Percentiles rank a stretch among this genome's conserved stretches.
These are phyloP conservation scores for Pascua guehoae DNA, from an alignment of 1,284 basidiomycete species.

Conservation along the genomic window DNA sequence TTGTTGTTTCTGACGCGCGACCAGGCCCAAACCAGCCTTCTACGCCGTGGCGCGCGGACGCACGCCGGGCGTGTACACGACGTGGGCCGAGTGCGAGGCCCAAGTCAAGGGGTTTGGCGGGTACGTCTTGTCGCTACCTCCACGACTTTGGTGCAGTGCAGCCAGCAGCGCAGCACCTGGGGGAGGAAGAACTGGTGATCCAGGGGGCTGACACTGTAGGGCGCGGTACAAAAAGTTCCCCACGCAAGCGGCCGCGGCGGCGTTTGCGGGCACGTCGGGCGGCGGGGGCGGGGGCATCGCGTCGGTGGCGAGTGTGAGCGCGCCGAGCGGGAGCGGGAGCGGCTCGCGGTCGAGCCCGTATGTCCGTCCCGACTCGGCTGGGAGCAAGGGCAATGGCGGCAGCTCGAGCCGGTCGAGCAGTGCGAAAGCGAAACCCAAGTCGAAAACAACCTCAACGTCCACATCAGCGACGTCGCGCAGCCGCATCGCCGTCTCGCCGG, in stretches of 20 bases:
- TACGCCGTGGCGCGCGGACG: conserved; percentile 43
- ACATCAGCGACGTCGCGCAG: not conserved
- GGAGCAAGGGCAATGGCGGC: not conserved
- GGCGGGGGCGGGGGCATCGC: not conserved
- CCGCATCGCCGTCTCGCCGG: not conserved
- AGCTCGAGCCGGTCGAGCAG: not conserved
- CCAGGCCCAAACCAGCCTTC: conserved; percentile 43
- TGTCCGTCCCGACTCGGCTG: not conserved
- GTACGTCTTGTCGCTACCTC: conserved; percentile 20
- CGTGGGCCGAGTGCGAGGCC: conserved; percentile 43
- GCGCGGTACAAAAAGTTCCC: conserved; percentile 47
- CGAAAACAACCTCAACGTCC: not conserved
- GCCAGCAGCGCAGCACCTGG: too few species aligned
- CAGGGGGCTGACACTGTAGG: conserved; percentile 16
- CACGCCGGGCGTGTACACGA: conserved; percentile 39
- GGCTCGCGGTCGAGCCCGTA: not conserved
- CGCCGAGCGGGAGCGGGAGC: not conserved
- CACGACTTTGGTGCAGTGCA: too few species aligned
- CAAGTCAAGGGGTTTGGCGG: conserved; percentile 41
- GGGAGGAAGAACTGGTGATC: too few species aligned
- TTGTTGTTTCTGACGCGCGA: conserved; percentile 1
- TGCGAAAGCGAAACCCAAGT: not conserved
- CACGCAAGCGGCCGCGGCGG: conserved; percentile 26
- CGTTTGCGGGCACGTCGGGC: conserved; percentile 21
- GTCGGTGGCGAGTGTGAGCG: not conserved